These are phyloP conservation scores for Pneumocystis sp. DNA, from an alignment of 1,139 yeast species.

Conservation along the genomic window DNA sequence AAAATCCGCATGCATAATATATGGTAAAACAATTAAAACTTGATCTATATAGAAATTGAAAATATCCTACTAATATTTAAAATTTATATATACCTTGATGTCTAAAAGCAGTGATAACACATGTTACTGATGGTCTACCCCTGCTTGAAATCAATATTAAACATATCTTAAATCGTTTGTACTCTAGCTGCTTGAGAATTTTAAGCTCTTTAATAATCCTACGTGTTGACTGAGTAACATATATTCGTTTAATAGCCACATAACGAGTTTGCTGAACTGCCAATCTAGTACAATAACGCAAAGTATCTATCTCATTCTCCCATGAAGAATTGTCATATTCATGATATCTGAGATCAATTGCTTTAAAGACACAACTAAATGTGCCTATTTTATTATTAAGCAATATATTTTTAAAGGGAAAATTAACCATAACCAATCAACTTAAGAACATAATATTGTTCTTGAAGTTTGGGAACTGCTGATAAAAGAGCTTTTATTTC, in stretches of 20 bases:
- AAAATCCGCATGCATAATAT: constrained; percentile 10
- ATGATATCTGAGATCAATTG: neutral
- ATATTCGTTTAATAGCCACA: constrained; percentile 11
- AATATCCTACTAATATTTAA: neutral
- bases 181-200: constrained; percentile 5
- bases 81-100: neutral
- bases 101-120: neutral
- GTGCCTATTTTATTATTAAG: constrained; percentile 3
- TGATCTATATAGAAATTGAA: neutral
- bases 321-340: neutral
- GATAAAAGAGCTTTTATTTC: neutral
- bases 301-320: neutral
- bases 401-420: neutral
- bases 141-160: neutral
- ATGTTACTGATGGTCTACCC: neutral
- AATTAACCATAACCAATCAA: constrained; percentile 7
- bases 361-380: constrained; percentile 11
- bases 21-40: neutral
- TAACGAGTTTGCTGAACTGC: neutral
- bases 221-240: constrained; percentile 9
- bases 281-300: neutral
- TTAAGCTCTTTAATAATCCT: constrained; percentile 10
- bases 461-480: constrained; percentile 8
- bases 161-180: neutral
- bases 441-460: constrained; percentile 8